A percentile compares a stretch with the other conserved stretches of the same genome.
These are phyloP conservation scores for Lumnitzera racemosa DNA, from an alignment of 345 rosid genomes.

Conservation along the genomic window DNA sequence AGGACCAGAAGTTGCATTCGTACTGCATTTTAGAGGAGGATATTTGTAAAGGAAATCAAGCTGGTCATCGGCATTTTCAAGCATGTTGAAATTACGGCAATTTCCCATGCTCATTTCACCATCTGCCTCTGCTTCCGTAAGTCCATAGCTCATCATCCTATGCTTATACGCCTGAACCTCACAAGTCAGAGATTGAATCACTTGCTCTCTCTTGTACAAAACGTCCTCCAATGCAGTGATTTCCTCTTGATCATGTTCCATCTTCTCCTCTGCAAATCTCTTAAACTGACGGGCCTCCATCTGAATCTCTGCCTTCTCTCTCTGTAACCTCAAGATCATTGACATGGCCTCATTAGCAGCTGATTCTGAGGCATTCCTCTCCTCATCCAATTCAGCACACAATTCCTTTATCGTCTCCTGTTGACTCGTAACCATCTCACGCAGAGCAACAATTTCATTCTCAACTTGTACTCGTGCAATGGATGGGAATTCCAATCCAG, in stretches of 20 bases:
- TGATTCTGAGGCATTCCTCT: constrained; percentile 84
- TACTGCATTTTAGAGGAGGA: constrained; percentile 71
- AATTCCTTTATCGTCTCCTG: constrained; percentile 65
- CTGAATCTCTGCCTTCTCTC: constrained; percentile 89
- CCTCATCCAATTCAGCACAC: constrained; percentile 74
- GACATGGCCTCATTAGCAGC: constrained; percentile 99
- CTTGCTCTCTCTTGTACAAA: constrained; percentile 85
- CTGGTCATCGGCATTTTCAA: constrained; percentile 34
- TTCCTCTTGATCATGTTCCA: constrained; percentile 92
- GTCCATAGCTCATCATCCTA: constrained; percentile 90
- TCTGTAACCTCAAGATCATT: constrained; percentile 91
- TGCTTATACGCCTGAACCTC: constrained; percentile 91
- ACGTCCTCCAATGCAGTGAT: constrained; percentile 62
- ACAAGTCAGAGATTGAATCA: constrained; percentile 65
- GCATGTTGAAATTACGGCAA: constrained; percentile 35
- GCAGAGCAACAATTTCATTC: constrained; percentile 65
- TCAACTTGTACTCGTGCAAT: constrained; percentile 73
- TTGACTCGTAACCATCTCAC: constrained; percentile 70
- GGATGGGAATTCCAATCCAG: constrained; percentile 38
- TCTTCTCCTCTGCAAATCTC: constrained; percentile 83
- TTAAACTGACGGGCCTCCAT: constrained; percentile 95
- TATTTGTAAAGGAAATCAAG: constrained; percentile 58
- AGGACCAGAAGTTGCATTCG: constrained; percentile 45
- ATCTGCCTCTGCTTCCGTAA: constrained; percentile 64
- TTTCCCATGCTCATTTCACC: constrained; percentile 29